Evolutionary conservation across 2,329 filamentous ascomycete species (phyloP).

Genomic region (Colletotrichum coccodes): DNA sequence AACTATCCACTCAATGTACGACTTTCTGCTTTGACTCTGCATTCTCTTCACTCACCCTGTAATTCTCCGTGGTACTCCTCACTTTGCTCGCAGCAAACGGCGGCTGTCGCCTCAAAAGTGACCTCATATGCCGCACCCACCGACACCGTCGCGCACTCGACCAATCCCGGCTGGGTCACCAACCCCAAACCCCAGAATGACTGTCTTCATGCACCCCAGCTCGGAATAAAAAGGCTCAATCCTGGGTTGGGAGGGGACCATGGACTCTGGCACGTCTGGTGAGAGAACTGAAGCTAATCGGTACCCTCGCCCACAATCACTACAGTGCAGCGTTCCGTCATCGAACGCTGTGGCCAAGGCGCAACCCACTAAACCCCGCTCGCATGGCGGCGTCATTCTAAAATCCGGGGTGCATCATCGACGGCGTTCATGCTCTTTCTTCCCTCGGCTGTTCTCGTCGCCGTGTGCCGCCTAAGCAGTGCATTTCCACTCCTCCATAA

Average conservation of each 20-base stretch:
- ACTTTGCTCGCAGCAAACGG: constrained; percentile 2
- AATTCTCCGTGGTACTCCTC: constrained; percentile 1
- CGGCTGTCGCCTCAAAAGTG: constrained; percentile 17
- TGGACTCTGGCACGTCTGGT: background rate
- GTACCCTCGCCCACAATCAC: background rate
- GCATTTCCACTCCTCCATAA: background rate
- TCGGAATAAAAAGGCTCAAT: background rate
- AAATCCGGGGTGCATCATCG: constrained; percentile 25
- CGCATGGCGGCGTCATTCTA: background rate
- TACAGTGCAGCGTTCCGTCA: background rate
- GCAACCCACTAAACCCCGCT: background rate
- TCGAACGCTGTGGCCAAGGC: background rate
- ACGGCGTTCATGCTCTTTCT: background rate
- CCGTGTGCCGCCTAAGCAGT: background rate
- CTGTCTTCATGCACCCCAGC: constrained; percentile 18
- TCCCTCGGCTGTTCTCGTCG: background rate
- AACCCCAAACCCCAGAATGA: constrained; percentile 1
- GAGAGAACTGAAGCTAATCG: constrained; percentile 12
- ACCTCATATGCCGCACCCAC: constrained; percentile 22
- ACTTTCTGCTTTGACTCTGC: background rate
- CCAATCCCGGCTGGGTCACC: background rate
- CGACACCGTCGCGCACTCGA: background rate
- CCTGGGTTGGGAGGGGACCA: no score
- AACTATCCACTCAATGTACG: background rate
- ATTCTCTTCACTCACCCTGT: background rate